A percentile compares a stretch with the other conserved stretches of the same genome.
Evolutionary conservation across 768 basidiomycete species (phyloP).

Genomic region (Mycena amicta): DNA sequence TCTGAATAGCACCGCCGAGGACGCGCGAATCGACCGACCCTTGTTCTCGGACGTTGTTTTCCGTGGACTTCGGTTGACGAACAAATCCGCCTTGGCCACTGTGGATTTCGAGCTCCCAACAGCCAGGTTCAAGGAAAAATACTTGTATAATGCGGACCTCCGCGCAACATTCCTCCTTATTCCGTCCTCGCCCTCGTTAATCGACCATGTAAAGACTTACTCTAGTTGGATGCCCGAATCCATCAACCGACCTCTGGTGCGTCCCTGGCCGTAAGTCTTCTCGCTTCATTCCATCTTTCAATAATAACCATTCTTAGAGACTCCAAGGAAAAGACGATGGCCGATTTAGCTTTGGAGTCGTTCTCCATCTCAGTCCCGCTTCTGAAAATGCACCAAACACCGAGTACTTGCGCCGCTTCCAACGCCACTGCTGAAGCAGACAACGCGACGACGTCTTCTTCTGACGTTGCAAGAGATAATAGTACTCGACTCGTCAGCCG

Average conservation of each 20-base stretch:
- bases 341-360: slow-evolving; percentile 35
- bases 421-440: not conserved
- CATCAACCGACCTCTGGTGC: slow-evolving; percentile 28
- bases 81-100: slow-evolving; percentile 22
- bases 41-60: slow-evolving; percentile 30
- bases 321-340: slow-evolving; percentile 19
- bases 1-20: not conserved
- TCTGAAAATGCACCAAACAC: slow-evolving; percentile 34
- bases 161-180: slow-evolving; percentile 40
- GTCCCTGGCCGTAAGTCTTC: slow-evolving; percentile 31
- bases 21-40: slow-evolving; percentile 22
- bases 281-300: no score
- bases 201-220: slow-evolving; percentile 31
- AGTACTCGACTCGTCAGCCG: slow-evolving; percentile 28
- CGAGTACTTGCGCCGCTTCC: slow-evolving; percentile 22
- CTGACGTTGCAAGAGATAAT: not conserved
- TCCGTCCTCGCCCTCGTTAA: slow-evolving; percentile 33
- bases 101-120: slow-evolving; percentile 28
- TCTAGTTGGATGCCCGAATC: slow-evolving; percentile 35
- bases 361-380: slow-evolving; percentile 38
- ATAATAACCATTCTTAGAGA: no score
- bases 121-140: slow-evolving; percentile 15
- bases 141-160: slow-evolving; percentile 35
- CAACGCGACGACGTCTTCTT: not conserved
- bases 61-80: slow-evolving; percentile 25